Percentiles rank a stretch among this genome's conserved stretches.
phyloP scores from a whole-genome alignment of 2,329 filamentous ascomycete species.

The Scedosporium aurantiacum region DNA sequence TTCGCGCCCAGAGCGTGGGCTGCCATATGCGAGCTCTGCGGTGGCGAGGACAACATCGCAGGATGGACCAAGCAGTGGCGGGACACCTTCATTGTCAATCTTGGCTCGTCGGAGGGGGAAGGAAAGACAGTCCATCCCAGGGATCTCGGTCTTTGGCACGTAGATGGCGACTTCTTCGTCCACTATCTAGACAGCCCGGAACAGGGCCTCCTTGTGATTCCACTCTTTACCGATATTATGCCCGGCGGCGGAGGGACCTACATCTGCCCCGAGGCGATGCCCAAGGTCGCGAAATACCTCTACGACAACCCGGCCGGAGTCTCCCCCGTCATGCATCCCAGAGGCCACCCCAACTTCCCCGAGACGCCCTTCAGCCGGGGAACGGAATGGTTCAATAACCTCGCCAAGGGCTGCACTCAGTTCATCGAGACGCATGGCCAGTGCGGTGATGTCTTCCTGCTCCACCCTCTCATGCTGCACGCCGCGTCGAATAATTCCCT shows the following conservation, averaged over 20 bases:
- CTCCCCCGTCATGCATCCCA: slow-evolving; percentile 51
- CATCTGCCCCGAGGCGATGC: slow-evolving; percentile 50
- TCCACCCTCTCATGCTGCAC: slow-evolving; percentile 52
- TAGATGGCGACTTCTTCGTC: slow-evolving; percentile 62
- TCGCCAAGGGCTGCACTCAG: slow-evolving; percentile 26
- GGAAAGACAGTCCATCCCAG: slow-evolving; percentile 37
- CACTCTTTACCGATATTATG: slow-evolving; percentile 53
- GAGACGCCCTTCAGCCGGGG: slow-evolving; percentile 23
- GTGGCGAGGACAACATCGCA: slow-evolving; percentile 45
- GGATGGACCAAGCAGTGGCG: slow-evolving; percentile 44
- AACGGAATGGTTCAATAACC: slow-evolving; percentile 31
- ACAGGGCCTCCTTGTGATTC: slow-evolving; percentile 57
- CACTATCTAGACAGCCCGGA: slow-evolving; percentile 62
- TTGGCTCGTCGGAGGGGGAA: slow-evolving; percentile 44
- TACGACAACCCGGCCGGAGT: slow-evolving; percentile 54
- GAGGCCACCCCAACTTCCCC: slow-evolving; percentile 35
- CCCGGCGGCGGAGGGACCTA: slow-evolving; percentile 52
- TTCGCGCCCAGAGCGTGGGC: slow-evolving; percentile 57
- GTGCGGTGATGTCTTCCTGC: slow-evolving; percentile 44
- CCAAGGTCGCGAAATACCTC: slow-evolving; percentile 44
- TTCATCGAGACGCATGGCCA: slow-evolving; percentile 45
- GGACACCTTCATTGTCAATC: slow-evolving; percentile 59
- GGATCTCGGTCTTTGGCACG: slow-evolving; percentile 51
- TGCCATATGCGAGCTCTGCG: slow-evolving; percentile 55
- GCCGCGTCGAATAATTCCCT: slow-evolving; percentile 28